Base-by-base conservation (phyloP, 2,329 filamentous ascomycete species). In the Clonostachys chloroleuca region DNA sequence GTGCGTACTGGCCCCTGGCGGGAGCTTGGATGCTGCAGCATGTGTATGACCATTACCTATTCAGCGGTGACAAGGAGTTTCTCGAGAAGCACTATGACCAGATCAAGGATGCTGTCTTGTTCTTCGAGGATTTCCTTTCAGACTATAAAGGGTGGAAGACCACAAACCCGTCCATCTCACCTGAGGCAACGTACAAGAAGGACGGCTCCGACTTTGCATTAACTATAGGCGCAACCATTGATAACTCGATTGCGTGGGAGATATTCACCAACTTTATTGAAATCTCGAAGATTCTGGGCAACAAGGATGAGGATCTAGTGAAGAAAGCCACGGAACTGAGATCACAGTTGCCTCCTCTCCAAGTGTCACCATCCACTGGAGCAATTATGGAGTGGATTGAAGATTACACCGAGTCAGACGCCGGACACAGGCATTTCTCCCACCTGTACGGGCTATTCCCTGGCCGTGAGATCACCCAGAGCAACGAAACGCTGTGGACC, bases 361-460 rank as follows among this genome's bases (percentile, higher is more conserved):
- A n/a, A 18, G 36, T 39, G 12, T n/a, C 14, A n/a, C 14, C 14
- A 8, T n/a, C 12, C 36, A 39, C 30, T 13, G 43, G 43, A 6
- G 33, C n/a, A 10, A 12, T 44, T 5, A n/a, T 70, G 24, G 70
- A 73, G 57, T 73, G 68, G 68, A 58, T 56, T 0, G 54, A 61
- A 13, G 58, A 73, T 8, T 65, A 68, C 40, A 50, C 54, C 8
- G 70, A 65, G 50, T 58, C 64, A 4, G 74, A 78, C 44, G 70
- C 68, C 0, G 74, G 73, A 0, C 74, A 79, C 49, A 66, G 75
- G 1, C 76, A 78, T 44, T 65, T 77, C 5, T n/a, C 14, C 5
- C 14, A 18, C 36, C 6, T 39, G 12, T 39, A 39, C 12, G 36
- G 36, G 36, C 36, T 39, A n/a, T 39, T n/a, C 36, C 36, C 36